Evolutionary conservation across 495 filamentous ascomycete species (phyloP).

Genomic region (Xylaria bambusicola): DNA sequence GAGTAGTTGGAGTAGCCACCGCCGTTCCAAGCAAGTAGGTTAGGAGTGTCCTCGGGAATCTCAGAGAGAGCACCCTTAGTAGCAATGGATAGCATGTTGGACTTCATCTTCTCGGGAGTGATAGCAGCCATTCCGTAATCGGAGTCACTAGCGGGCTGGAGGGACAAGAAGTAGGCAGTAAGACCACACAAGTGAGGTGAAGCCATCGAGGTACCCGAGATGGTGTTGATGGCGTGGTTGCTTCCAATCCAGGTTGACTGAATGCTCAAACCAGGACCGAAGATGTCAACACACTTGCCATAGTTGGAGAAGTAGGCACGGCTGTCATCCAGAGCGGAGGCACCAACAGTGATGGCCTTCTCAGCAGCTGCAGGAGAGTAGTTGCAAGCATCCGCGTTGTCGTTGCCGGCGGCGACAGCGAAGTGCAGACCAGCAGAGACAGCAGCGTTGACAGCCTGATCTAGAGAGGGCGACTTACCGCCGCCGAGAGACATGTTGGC

Average conservation of each 20-base stretch:
- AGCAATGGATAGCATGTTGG: constrained; percentile 78
- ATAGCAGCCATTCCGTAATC: constrained; percentile 85
- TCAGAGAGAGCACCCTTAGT: constrained; percentile 79
- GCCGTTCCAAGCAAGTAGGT: constrained; percentile 98
- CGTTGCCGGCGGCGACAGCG: constrained; percentile 96
- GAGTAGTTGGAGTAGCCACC: constrained; percentile 90
- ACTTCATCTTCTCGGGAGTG: constrained; percentile 93
- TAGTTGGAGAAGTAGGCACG: constrained; percentile 99
- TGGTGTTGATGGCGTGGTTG: constrained; percentile 92
- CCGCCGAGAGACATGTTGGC: constrained; percentile 99
- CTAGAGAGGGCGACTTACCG: constrained; percentile 87
- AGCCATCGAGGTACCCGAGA: constrained; percentile 99
- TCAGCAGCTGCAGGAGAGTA: constrained; percentile 97
- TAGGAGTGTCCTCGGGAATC: constrained; percentile 79
- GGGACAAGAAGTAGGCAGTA: constrained; percentile 94
- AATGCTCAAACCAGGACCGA: constrained; percentile 96
- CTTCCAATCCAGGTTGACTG: constrained; percentile 97
- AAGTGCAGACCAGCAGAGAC: constrained; percentile 92
- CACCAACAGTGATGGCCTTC: constrained; percentile 94
- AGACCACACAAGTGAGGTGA: constrained; percentile 97
- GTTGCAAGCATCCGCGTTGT: constrained; percentile 97
- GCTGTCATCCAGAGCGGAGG: constrained; percentile 88
- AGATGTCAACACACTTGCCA: constrained; percentile 99
- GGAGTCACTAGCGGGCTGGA: constrained; percentile 86
- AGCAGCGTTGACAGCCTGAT: constrained; percentile 91